Percentiles rank a stretch among this genome's conserved stretches.
These are phyloP conservation scores for Neopestalotiopsis sp. DNA, from an alignment of 2,329 filamentous ascomycete genomes.

Conservation along the genomic window DNA sequence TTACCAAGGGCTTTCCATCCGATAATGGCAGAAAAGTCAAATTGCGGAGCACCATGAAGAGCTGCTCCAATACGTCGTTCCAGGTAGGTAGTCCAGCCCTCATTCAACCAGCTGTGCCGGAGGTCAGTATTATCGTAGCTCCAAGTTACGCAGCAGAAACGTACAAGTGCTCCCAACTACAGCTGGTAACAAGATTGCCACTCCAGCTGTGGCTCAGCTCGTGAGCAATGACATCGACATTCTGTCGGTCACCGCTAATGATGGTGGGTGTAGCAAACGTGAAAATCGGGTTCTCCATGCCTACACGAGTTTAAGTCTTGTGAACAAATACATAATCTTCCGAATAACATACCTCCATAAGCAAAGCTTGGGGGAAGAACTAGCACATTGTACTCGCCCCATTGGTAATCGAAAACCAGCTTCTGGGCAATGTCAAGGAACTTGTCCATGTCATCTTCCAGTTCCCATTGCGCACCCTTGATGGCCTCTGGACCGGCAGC, in stretches of 20 bases:
- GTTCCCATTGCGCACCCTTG: conserved; percentile 84
- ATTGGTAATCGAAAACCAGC: conserved; percentile 84
- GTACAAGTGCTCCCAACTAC: conserved; percentile 82
- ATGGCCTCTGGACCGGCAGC: conserved; percentile 90
- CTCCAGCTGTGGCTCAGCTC: conserved; percentile 79
- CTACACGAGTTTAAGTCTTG: conserved; percentile 35
- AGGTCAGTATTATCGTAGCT: conserved; percentile 16
- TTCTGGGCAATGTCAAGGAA: conserved; percentile 88
- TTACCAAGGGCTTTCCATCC: conserved; percentile 85
- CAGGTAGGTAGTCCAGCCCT: conserved; percentile 94
- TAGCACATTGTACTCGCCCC: conserved; percentile 94
- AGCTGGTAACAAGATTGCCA: conserved; percentile 81
- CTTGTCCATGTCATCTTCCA: conserved; percentile 88
- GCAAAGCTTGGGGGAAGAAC: conserved; percentile 90
- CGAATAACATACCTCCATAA: conserved; percentile 70
- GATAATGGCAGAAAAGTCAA: conserved; percentile 94
- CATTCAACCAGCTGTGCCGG: conserved; percentile 67
- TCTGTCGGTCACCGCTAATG: conserved; percentile 88
- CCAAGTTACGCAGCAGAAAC: conserved; percentile 31
- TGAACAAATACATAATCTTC: background rate
- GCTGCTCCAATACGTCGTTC: conserved; percentile 82
- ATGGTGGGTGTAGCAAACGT: conserved; percentile 96
- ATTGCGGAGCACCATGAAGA: conserved; percentile 82
- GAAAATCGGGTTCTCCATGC: conserved; percentile 92
- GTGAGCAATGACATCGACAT: conserved; percentile 92